Evolutionary conservation across 2,329 filamentous ascomycete species (phyloP), one percentile per base, ranked within the genome.

Genomic region (Arthroderma sp.): DNA sequence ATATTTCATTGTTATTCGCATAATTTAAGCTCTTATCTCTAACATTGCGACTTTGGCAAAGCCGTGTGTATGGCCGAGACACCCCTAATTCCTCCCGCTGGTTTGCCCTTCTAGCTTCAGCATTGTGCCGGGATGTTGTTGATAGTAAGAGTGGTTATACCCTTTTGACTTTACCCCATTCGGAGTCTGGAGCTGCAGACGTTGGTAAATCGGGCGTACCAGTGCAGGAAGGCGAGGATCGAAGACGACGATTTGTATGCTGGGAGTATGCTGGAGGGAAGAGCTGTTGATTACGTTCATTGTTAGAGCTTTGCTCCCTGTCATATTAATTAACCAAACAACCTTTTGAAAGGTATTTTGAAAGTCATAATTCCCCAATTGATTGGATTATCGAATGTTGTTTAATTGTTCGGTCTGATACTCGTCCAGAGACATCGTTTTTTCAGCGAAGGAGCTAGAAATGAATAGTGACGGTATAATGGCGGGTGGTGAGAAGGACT

Each of bases 121-220:
- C 61, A 3, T 46, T 66, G 10, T 58, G 55, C 2, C 63, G 56
- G 46, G 56, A 60, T 22, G 61, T 59, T 0, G 57, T 67, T 9
- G 63, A 66, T 38, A 60, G 59, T 15, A 61, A 54, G 40, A 59
- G 66, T 51, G 65, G 66, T 4, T 68, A 63, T 44, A 62, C 57
- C 7, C 53, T 68, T 42, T 38, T 62, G 15, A 42, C 44, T 15
- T 40, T 44, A 22, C 51, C 52, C 10, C 11, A 30, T 29, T 4
- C 6, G 7, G 6, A 31, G 27, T 4, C 36, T 6, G 33, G 36
- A 11, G 29, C 29, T 29, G 28, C 33, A 8, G 15, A 38, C 27
- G 36, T n/a, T 15, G 33, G 34, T 11, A 34, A 10, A 15, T 29
- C 15, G 15, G 15, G 15, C 15, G 1, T 22, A 22, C 15, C 15